These are phyloP conservation scores for Anethum foeniculum DNA, from an alignment of 140 eudicot species.

Conservation along the genomic window DNA sequence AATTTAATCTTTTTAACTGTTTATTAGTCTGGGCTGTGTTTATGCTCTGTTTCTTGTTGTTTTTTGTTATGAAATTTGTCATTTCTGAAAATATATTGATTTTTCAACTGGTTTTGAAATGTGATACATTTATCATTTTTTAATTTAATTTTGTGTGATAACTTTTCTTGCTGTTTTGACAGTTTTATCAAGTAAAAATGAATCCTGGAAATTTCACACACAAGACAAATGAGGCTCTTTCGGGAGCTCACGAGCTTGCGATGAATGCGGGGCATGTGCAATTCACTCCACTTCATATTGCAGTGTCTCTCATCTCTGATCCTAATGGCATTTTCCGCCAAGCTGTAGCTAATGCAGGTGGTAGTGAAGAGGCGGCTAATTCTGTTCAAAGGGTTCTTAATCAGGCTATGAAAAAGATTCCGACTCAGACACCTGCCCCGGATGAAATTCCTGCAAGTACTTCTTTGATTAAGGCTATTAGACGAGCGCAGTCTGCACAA, in stretches of 20 bases:
- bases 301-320: constrained; percentile 44
- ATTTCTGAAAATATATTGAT: too few relatives aligned
- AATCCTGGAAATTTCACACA: constrained; percentile 87
- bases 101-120: too few relatives aligned
- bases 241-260: constrained; percentile 67
- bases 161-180: neutral
- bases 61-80: too few relatives aligned
- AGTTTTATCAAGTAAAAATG: constrained; percentile 26
- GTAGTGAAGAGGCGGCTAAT: constrained; percentile 65
- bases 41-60: neutral
- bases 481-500: constrained; percentile 69
- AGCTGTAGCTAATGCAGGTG: constrained; percentile 59
- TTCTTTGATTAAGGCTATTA: constrained; percentile 44
- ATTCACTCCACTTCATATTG: constrained; percentile 72
- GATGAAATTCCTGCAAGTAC: constrained; percentile 80
- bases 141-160: neutral
- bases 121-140: neutral
- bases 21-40: neutral
- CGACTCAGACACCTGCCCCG: constrained; percentile 87
- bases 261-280: constrained; percentile 74
- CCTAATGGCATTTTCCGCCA: constrained; percentile 65
- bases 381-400: constrained; percentile 63
- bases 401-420: constrained; percentile 66
- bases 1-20: neutral
- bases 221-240: constrained; percentile 79